Conservation (phyloP, 345 rosid genomes). For the Trapa incisa region DNA sequence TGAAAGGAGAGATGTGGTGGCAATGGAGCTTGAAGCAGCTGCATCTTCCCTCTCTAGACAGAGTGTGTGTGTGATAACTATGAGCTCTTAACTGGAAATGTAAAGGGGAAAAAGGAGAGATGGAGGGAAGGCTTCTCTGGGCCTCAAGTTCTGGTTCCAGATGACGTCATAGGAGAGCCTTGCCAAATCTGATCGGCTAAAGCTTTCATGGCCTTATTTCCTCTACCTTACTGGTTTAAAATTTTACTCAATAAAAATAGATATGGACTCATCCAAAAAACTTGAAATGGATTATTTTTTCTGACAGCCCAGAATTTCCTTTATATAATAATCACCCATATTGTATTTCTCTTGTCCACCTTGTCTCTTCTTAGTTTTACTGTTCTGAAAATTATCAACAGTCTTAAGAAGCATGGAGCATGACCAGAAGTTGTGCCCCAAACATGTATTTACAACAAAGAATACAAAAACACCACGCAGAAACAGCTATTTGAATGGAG, state of each 20-base stretch:
- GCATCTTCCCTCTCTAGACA: conserved; percentile 1
- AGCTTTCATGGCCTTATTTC: too few relatives aligned
- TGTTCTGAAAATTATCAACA: too few relatives aligned
- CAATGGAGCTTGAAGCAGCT: conserved; percentile 6
- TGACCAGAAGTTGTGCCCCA: neutral
- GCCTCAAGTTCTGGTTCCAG: conserved; percentile 7
- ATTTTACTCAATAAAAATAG: too few relatives aligned
- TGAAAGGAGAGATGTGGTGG: conserved; percentile 6
- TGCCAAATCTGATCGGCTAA: neutral
- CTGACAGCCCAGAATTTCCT: too few relatives aligned
- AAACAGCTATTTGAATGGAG: neutral
- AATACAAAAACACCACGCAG: neutral
- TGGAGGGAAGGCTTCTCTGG: neutral
- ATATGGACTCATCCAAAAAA: too few relatives aligned
- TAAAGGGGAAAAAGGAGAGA: neutral
- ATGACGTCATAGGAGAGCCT: neutral
- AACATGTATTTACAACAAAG: neutral
- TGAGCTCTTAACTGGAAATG: neutral
- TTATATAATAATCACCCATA: too few relatives aligned
- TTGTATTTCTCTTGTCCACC: neutral
- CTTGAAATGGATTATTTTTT: too few relatives aligned
- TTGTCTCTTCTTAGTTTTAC: too few relatives aligned
- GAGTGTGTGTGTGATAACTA: neutral
- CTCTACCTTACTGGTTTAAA: too few relatives aligned
- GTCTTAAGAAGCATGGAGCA: too few relatives aligned